A percentile compares a stretch with the other conserved stretches of the same genome.
These are phyloP conservation scores for Sphagnum tenellum DNA, from an alignment of 225 moss, liverwort and hornwort species.

Conservation along the genomic window DNA sequence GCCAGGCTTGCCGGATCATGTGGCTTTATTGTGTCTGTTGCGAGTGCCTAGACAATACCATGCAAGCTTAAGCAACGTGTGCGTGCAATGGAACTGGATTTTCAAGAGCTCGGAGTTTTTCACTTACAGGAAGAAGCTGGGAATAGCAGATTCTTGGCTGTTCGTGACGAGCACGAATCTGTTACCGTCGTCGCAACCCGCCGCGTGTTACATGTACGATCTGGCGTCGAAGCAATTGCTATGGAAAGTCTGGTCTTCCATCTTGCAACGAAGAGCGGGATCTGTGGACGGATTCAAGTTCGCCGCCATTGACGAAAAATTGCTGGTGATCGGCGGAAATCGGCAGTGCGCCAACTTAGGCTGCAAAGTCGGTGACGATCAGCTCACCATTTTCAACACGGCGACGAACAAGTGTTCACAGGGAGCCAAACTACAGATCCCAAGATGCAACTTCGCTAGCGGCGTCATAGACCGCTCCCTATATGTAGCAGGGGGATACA, in stretches of 20 bases:
- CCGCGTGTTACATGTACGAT: neutral
- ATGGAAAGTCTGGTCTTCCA: conserved; percentile 1
- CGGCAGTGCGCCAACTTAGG: no score
- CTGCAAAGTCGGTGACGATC: conserved; percentile 1
- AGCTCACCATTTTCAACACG: neutral
- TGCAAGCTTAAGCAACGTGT: neutral
- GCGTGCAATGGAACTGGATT: neutral
- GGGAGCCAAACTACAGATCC: neutral
- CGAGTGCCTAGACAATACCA: conserved; percentile 5
- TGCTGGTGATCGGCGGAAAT: neutral
- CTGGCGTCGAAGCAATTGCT: neutral
- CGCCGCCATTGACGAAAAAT: no score
- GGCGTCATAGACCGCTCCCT: conserved; percentile 4
- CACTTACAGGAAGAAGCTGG: neutral
- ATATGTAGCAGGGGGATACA: conserved; percentile 3
- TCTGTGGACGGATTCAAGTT: conserved; percentile 1
- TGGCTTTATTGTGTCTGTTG: conserved; percentile 1
- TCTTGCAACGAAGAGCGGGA: neutral
- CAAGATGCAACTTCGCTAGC: conserved; percentile 1
- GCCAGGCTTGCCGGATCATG: conserved; percentile 5
- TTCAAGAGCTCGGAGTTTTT: neutral
- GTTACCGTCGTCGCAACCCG: neutral
- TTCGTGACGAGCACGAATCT: conserved; percentile 3
- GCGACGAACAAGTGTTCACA: neutral
- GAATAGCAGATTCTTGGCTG: conserved; percentile 1